Evolutionary conservation across 2,329 filamentous ascomycete genomes (phyloP), one percentile per base, ranked within the genome.

Genomic region (Corinectria fuckeliana): DNA sequence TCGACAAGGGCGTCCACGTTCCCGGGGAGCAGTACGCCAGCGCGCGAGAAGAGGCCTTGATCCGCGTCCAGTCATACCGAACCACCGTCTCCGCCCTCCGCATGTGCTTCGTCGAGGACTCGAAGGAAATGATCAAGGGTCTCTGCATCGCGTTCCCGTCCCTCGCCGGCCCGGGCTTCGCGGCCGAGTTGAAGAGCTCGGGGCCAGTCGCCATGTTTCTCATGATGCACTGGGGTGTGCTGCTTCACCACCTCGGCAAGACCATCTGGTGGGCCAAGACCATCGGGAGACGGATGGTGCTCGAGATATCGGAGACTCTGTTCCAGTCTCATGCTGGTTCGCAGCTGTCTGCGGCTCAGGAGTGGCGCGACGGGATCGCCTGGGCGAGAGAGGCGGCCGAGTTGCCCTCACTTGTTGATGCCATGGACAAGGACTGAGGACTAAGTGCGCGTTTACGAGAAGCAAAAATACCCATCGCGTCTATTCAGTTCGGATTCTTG

Each of bases 181-280:
- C 69, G 1, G 26, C 62, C 1, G 73, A 73, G 2, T 45, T 78
- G 26, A 71, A 68, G 48, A 55, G 58, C 1, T 61, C 61, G 9
- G 74, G 78, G 21, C 76, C 75, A 0, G 67, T 78, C 39, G 71
- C 75, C 14, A 50, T 78, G 30, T 71, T 78, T 13, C 66, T 78
- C 3, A 60, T 77, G 52, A 67, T 77, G 68, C 73, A 76, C 45
- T 78, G 76, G 75, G 70, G 71, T 1, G 74, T 78, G 16, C 65
- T 77, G 51, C 61, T 78, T 11, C 60, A 72, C 7, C 45, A 58
- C 4, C 38, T 70, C 11, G 68, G 68, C 0, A 63, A 61, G 32
- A 45, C 59, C n/a, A 64, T 62, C n/a, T 70, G 68, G 68, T 70
- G 68, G 68, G 63, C 66, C 23, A 65, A 64, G 3, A 61, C 64